A percentile compares a stretch with the other conserved stretches of the same genome.
Conservation (phyloP, 345 rosid species). For the Gossypium mustelinum region DNA sequence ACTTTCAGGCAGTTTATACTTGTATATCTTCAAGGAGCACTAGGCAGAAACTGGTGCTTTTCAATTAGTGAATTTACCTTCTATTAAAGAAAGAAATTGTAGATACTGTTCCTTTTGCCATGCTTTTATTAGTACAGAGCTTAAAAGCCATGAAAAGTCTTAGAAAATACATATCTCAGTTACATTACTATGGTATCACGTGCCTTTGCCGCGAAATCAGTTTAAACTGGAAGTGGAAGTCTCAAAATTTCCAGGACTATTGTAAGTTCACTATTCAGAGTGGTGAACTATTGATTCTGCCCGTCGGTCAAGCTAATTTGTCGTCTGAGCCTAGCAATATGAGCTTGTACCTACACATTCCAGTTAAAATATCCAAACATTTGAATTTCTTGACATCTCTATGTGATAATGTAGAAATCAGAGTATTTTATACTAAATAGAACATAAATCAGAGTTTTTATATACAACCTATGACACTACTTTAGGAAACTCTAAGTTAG, state of each 20-base stretch:
- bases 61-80: background rate
- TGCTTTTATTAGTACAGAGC: slow-evolving; percentile 15
- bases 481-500: too few species aligned
- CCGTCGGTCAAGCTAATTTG: slow-evolving; percentile 68
- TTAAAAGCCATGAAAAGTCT: background rate
- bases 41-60: background rate
- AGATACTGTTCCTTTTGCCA: slow-evolving; percentile 4
- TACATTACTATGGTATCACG: slow-evolving; percentile 20
- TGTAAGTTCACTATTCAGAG: slow-evolving; percentile 43
- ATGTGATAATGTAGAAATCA: background rate
- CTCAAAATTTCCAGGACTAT: slow-evolving; percentile 10
- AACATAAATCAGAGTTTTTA: too few species aligned
- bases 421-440: too few species aligned
- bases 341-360: slow-evolving; percentile 57
- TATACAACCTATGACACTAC: too few species aligned
- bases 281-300: slow-evolving; percentile 57
- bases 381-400: background rate
- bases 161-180: slow-evolving; percentile 19
- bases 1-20: background rate
- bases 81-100: slow-evolving; percentile 9
- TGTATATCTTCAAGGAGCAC: background rate
- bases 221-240: background rate
- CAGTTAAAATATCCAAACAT: slow-evolving; percentile 14
- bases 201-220: slow-evolving; percentile 22
- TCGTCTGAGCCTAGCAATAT: slow-evolving; percentile 62